Conservation (phyloP, 441 rosid species). For the Pelargonium myrrhifolium region DNA sequence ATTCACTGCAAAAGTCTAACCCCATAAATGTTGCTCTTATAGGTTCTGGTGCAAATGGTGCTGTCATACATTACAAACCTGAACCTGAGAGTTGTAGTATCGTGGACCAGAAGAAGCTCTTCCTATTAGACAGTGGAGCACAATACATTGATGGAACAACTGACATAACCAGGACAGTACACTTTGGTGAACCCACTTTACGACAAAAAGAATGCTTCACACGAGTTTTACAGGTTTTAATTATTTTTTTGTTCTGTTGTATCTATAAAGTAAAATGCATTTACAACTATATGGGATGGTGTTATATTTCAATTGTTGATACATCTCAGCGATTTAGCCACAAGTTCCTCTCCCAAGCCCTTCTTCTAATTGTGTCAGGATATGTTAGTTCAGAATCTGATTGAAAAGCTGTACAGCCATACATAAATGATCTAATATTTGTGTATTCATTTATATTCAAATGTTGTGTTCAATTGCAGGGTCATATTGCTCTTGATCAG, state of each 20-base stretch:
- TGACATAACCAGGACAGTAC: constrained; percentile 92
- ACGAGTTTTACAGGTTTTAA: constrained; percentile 69
- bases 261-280: not conserved
- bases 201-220: constrained; percentile 91
- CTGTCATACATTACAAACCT: constrained; percentile 88
- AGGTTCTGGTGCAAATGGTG: constrained; percentile 98
- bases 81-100: constrained; percentile 76
- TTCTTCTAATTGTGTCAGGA: not conserved
- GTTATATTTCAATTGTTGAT: not conserved
- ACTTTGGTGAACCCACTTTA: constrained; percentile 73
- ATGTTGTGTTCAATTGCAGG: constrained; percentile 38
- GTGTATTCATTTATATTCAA: constrained; percentile 1
- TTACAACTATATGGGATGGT: not conserved
- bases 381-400: not conserved
- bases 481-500: constrained; percentile 95
- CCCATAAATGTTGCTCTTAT: constrained; percentile 18
- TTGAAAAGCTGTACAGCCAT: not conserved
- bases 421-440: not conserved
- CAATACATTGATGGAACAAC: constrained; percentile 96
- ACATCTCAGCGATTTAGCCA: not conserved
- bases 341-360: not conserved
- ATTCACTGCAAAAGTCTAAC: not conserved
- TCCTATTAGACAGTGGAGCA: constrained; percentile 91
- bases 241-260: constrained; percentile 11
- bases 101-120: constrained; percentile 65